Evolutionary conservation across 352 stramenopile species (phyloP), one percentile per base, ranked within the genome.

Genomic region (Pythium dissimile): DNA sequence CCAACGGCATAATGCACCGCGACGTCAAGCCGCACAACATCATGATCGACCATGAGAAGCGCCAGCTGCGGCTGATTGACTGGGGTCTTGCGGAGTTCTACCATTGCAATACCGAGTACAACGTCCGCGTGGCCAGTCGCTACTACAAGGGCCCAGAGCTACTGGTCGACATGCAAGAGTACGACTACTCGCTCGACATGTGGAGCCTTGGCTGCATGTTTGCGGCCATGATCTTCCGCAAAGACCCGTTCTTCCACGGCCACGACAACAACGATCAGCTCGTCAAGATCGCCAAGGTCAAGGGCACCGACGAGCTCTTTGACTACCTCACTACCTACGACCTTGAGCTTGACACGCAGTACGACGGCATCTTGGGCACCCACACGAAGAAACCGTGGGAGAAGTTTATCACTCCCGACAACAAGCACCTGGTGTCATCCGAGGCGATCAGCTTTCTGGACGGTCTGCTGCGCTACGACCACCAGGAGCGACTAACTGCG

Each of bases 11-110:
- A 60, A 99, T 99, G 96, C 97, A 99, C 76, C 87, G 97, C 50
- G 97, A 99, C 72, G 97, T 99, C 24, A 99, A 99, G 82, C 97
- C 97, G n/a, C 97, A 99, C 77, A 99, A 99, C 72, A 95, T 99
- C 41, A 99, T 99, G 95, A 99, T 99, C 70, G 97, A 99, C 73
- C 97, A 99, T 64, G 94, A 99, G 54, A 98, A 99, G 68, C 87
- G 96, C 28, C 89, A 99, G 76, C 79, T 99, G 24, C 87, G 97
- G 16, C 73, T 99, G 12, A 99, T 99, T 64, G 97, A 99, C 80
- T 99, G 97, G 97, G 97, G 97, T 37, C 84, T 99, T 31, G 97
- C 97, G 1, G 97, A 99, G 79, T 99, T 99, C 67, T 99, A 99
- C 76, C 97, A 99, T 69, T 94, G 80, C 3, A 90, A 96, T 31